A percentile compares a stretch with the other conserved stretches of the same genome.
Evolutionary conservation across 768 basidiomycete species (phyloP).

Genomic region (Gloeopeniophorella convolvens): DNA sequence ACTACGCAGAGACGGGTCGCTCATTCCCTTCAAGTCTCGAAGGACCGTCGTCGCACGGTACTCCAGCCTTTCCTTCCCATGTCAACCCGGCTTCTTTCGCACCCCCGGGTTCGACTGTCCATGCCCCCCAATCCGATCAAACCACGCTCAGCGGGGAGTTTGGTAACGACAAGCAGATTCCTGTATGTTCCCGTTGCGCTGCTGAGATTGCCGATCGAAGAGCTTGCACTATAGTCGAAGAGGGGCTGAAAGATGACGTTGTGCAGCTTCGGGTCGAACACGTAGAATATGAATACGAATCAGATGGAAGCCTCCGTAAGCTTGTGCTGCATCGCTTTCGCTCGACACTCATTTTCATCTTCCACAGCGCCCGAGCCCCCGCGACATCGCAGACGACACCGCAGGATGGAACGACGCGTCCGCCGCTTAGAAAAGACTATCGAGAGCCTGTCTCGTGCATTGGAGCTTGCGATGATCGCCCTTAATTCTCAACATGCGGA

Average conservation of each 20-base stretch:
- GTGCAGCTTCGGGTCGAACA: background rate
- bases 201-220: background rate
- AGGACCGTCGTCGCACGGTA: too few species aligned
- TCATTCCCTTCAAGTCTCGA: background rate
- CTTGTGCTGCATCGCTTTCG: background rate
- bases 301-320: background rate
- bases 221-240: background rate
- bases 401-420: background rate
- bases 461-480: conserved; percentile 1
- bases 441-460: conserved; percentile 1
- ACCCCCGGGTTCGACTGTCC: too few species aligned
- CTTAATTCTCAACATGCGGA: background rate
- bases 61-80: too few species aligned
- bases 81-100: too few species aligned
- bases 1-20: conserved; percentile 3
- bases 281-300: too few species aligned
- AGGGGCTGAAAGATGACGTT: background rate
- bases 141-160: too few species aligned
- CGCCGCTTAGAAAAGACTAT: conserved; percentile 5
- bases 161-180: background rate
- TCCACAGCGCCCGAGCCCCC: background rate
- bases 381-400: background rate
- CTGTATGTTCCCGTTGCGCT: conserved; percentile 1
- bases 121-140: too few species aligned
- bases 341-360: background rate